Base-by-base conservation (phyloP, 805 yeast genomes). In the Metschnikowia borealis region DNA sequence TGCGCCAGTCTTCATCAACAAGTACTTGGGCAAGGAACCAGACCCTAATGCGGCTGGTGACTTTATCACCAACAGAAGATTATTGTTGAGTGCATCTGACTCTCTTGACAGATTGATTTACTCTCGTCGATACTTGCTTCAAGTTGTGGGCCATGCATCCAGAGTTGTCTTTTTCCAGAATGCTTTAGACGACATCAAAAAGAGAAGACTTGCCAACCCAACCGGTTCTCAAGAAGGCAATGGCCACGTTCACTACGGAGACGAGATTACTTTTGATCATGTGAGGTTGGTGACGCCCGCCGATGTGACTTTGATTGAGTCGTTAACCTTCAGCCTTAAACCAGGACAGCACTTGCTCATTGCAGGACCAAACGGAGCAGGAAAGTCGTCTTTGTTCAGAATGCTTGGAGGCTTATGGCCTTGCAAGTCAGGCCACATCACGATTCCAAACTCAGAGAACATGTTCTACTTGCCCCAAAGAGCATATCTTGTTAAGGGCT, bases 311-410 rank as follows among this genome's bases (percentile, higher is more conserved):
- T 73, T 91, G 42, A 84, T 87, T 20, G 74, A 80, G 40, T 78
- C 81, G 36, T 74, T 91, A 58, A 74, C 81, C 26, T 90, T 91
- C 66, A 78, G 84, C 46, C 80, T 91, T 48, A 80, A 84, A 54
- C 85, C 81, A 33, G 97, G 97, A 34, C 84, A 90, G 46, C 94
- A 91, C 67, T 73, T 91, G 46, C 75, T 91, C 47, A 90, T 91
- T 63, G 90, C 92, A 8, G 98, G 98, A 0, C 97, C 97, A 13
- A 91, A 91, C 63, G 98, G 98, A 1, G 87, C 96, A 55, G 98
- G 98, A 26, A 91, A 91, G 69, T 90, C 97, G 0, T 91, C 97
- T 0, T 71, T 91, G 50, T 91, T 91, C 67, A 80, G 98, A 63
- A 81, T 91, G 61, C 77, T 91, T 43, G 97, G 97, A 49, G 97